Percentiles rank a stretch among this genome's conserved stretches.
These are phyloP conservation scores for Phaseolus lunatus DNA, from an alignment of 306 rosid genomes.

Conservation along the genomic window DNA sequence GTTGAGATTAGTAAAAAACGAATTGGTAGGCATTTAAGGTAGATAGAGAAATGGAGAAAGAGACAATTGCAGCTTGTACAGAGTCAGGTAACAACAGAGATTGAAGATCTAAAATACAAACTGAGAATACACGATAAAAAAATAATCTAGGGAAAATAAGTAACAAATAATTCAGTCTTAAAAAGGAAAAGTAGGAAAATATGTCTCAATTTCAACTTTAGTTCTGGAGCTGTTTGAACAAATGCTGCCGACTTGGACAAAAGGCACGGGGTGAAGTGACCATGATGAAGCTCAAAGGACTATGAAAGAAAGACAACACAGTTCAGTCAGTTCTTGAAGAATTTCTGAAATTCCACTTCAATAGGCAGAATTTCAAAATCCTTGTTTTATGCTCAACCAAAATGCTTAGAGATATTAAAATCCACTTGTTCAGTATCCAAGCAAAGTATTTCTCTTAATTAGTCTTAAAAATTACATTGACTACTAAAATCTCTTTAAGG, in stretches of 20 bases:
- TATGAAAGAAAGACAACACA: not conserved
- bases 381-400: not conserved
- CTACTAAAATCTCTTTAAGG: not conserved
- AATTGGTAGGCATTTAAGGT: not conserved
- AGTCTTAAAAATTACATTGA: not conserved
- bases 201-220: slow-evolving; percentile 7
- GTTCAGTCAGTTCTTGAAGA: not conserved
- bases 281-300: not conserved
- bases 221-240: not conserved
- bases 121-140: not conserved
- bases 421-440: not conserved
- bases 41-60: not conserved
- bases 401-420: slow-evolving; percentile 1
- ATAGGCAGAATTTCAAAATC: not conserved
- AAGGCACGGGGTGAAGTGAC: not conserved
- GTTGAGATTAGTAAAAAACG: not conserved
- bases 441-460: not conserved
- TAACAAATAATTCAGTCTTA: not conserved
- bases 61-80: not conserved
- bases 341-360: not conserved
- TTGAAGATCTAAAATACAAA: slow-evolving; percentile 4
- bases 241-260: not conserved
- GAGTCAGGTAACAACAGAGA: not conserved
- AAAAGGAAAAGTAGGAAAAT: not conserved
- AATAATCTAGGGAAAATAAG: not conserved